Evolutionary conservation across 371 early-diverging fungal species (phyloP), one percentile per base, ranked within the genome.

Genomic region (Mucor indicus): DNA sequence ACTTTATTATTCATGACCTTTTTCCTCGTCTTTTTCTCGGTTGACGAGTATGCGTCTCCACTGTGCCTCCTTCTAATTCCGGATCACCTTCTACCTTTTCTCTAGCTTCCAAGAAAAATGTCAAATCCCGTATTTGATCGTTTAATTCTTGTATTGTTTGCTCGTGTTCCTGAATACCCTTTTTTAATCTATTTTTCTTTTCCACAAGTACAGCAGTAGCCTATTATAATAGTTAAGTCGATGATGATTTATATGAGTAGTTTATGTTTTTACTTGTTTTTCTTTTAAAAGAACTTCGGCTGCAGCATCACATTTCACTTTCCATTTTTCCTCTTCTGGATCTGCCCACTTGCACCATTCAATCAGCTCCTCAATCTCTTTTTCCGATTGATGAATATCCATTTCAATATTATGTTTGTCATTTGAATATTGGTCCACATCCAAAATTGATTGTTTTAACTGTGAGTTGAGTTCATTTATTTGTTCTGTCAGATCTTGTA

Each of bases 401-500:
- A 48, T 30, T 37, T 51, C 48, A 8, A 54, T 21, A n/a, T 23
- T 37, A 30, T 47, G 21, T 22, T 56, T 57, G 19, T 51, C 43
- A 6, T 41, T 37, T 9, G n/a, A 31, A 24, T 42, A 24, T 23
- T 39, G 42, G n/a, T 55, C 50, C 22, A 29, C 41, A 30, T 61
- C 54, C 22, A 13, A 31, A 15, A 44, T 25, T 19, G 48, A 15
- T 13, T 37, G 15, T 19, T 50, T 40, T 13, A 53, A 19, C 19
- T 56, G 61, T 1, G 24, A 31, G 17, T 64, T 55, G 20, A 81
- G 23, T 2, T 65, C 45, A 10, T 78, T 59, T 11, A 84, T 37
- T 36, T 77, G 70, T 6, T 53, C 30, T 5, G 72, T 55, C 38
- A 88, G 48, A 3, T 79, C 59, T 3, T 69, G 62, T 30, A 91